A percentile compares a stretch with the other conserved stretches of the same genome.
phyloP scores from a whole-genome alignment of 371 early-diverging fungal genomes.

The Nematocida sp. region DNA sequence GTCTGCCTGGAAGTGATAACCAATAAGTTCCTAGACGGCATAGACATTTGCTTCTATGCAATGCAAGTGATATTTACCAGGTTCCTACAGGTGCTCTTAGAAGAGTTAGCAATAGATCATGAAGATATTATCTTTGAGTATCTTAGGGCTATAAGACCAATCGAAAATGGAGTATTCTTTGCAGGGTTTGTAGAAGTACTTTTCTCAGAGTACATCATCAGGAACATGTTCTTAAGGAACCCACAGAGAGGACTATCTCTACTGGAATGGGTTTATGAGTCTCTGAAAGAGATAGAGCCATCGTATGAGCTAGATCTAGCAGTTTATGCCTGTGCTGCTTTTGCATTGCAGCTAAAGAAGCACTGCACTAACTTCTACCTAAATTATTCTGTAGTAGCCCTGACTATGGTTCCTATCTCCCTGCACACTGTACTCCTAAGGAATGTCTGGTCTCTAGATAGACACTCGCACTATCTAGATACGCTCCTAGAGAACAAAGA shows the following conservation, averaged over 20 bases:
- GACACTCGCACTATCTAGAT: constrained; percentile 20
- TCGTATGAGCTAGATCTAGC: background rate
- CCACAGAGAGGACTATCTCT: constrained; percentile 4
- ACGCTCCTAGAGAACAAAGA: constrained; percentile 16
- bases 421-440: constrained; percentile 25
- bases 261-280: constrained; percentile 33
- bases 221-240: constrained; percentile 45
- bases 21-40: constrained; percentile 28
- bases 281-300: background rate
- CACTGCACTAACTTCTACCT: constrained; percentile 18
- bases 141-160: constrained; percentile 8
- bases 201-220: constrained; percentile 40
- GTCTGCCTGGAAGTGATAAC: constrained; percentile 20
- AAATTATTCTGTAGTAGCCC: constrained; percentile 25
- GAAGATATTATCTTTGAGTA: constrained; percentile 37
- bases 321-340: constrained; percentile 40
- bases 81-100: constrained; percentile 29
- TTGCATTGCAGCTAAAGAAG: constrained; percentile 36
- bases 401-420: constrained; percentile 15
- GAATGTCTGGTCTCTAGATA: constrained; percentile 36
- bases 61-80: constrained; percentile 34
- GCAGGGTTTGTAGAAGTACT: constrained; percentile 45
- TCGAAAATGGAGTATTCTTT: constrained; percentile 7
- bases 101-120: background rate
- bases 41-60: constrained; percentile 37